Conservation (phyloP, 768 basidiomycete genomes). For the Auriculariales sp. region DNA sequence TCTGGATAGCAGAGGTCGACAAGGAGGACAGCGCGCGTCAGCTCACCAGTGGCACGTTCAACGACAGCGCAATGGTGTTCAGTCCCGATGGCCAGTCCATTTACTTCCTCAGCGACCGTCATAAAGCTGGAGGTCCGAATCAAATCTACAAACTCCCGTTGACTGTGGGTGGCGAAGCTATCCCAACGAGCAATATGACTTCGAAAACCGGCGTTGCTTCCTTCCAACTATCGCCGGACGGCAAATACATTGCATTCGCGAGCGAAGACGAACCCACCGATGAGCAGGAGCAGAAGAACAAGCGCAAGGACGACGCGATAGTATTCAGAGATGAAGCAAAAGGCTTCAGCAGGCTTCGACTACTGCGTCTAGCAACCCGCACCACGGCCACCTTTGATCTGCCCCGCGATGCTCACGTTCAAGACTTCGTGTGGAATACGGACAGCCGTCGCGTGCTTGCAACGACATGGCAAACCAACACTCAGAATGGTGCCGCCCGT, state of each 20-base stretch:
- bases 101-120: constrained; percentile 6
- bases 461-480: too few relatives aligned
- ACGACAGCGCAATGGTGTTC: constrained; percentile 2
- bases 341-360: background rate
- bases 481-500: too few relatives aligned
- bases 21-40: constrained; percentile 5
- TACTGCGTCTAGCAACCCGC: background rate
- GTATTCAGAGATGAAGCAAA: constrained; percentile 7
- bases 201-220: background rate
- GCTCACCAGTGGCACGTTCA: constrained; percentile 5
- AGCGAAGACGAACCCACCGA: constrained; percentile 5
- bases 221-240: constrained; percentile 7
- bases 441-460: background rate
- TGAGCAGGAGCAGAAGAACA: constrained; percentile 7
- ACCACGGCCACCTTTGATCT: background rate
- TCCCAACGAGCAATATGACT: background rate
- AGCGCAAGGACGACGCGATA: constrained; percentile 6
- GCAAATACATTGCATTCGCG: constrained; percentile 6
- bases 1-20: constrained; percentile 4
- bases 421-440: background rate
- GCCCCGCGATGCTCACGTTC: background rate
- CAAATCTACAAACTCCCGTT: constrained; percentile 4
- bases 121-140: background rate
- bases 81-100: constrained; percentile 1
- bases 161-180: constrained; percentile 3